Conservation (phyloP, 306 rosid genomes). For the Astragalus glycyphyllos region DNA sequence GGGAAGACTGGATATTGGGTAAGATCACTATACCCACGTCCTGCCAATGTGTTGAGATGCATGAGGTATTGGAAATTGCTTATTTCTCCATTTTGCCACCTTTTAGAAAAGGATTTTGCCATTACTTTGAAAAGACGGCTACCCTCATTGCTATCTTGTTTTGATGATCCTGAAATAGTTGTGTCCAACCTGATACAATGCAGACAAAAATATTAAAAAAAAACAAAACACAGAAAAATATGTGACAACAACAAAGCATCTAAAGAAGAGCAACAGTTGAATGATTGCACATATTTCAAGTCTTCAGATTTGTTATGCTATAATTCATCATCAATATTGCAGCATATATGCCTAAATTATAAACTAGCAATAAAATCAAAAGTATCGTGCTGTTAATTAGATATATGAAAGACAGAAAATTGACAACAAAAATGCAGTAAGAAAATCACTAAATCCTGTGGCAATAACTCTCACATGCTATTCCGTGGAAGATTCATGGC, state of each 20-base stretch:
- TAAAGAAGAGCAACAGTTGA: slow-evolving; percentile 14
- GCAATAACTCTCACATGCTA: slow-evolving; percentile 75
- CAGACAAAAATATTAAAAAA: slow-evolving; percentile 24
- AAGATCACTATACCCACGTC: slow-evolving; percentile 99
- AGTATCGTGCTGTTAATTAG: slow-evolving; percentile 12
- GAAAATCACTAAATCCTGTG: slow-evolving; percentile 30
- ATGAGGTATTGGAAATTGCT: slow-evolving; percentile 99
- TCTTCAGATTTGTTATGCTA: slow-evolving; percentile 21
- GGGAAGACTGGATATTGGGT: slow-evolving; percentile 99
- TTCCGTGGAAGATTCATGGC: slow-evolving; percentile 98
- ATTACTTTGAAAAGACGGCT: slow-evolving; percentile 87
- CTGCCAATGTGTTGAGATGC: slow-evolving; percentile 99
- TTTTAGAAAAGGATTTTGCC: slow-evolving; percentile 96
- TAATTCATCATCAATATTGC: slow-evolving; percentile 34
- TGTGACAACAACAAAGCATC: slow-evolving; percentile 15
- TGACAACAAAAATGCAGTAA: slow-evolving; percentile 25
- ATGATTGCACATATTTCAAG: slow-evolving; percentile 26
- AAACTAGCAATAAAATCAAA: slow-evolving; percentile 34
- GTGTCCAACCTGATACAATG: slow-evolving; percentile 86
- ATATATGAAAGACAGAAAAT: slow-evolving; percentile 17
- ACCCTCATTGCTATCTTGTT: slow-evolving; percentile 95
- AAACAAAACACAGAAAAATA: neutral
- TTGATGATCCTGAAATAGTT: slow-evolving; percentile 94
- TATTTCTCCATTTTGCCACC: slow-evolving; percentile 99
- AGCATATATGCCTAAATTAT: slow-evolving; percentile 14